These are phyloP conservation scores for Fusarium buxicola DNA, from an alignment of 2,329 filamentous ascomycete species.

Conservation along the genomic window DNA sequence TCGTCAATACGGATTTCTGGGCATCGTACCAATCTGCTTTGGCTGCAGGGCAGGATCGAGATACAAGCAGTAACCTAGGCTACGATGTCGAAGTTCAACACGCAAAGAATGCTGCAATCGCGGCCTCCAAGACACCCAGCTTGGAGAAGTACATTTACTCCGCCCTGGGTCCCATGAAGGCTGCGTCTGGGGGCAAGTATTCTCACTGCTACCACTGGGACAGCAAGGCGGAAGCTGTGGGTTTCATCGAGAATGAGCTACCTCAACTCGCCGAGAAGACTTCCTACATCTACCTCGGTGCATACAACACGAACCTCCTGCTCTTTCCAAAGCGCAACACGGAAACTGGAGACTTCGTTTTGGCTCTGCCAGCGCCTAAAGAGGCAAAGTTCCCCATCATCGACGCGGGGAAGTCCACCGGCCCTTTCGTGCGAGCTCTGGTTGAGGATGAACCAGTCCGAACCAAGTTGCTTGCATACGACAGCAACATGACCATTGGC, in stretches of 20 bases:
- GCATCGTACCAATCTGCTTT: conserved; percentile 55
- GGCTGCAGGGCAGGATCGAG: conserved; percentile 49
- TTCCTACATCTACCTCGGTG: conserved; percentile 42
- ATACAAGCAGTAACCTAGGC: conserved; percentile 52
- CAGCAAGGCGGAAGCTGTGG: conserved; percentile 60
- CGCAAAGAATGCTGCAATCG: conserved; percentile 65
- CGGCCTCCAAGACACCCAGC: conserved; percentile 54
- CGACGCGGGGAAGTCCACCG: conserved; percentile 53
- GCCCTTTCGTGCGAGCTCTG: conserved; percentile 58
- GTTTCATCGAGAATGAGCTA: conserved; percentile 56
- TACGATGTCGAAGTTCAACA: conserved; percentile 61
- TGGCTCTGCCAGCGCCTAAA: conserved; percentile 46
- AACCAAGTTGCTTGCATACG: conserved; percentile 59
- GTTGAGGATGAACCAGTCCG: conserved; percentile 54
- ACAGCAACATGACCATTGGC: conserved; percentile 51
- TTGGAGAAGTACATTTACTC: conserved; percentile 62
- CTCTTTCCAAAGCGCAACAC: conserved; percentile 43
- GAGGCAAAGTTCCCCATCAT: conserved; percentile 54
- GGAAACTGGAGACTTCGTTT: conserved; percentile 45
- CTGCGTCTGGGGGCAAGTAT: conserved; percentile 57
- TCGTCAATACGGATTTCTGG: conserved; percentile 66
- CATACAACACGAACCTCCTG: conserved; percentile 40
- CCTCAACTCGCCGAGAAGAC: conserved; percentile 57
- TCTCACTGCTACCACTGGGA: conserved; percentile 62
- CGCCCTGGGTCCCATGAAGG: conserved; percentile 59